These are phyloP conservation scores for Phialophora macrospora DNA, from an alignment of 2,329 filamentous ascomycete species.

Conservation along the genomic window DNA sequence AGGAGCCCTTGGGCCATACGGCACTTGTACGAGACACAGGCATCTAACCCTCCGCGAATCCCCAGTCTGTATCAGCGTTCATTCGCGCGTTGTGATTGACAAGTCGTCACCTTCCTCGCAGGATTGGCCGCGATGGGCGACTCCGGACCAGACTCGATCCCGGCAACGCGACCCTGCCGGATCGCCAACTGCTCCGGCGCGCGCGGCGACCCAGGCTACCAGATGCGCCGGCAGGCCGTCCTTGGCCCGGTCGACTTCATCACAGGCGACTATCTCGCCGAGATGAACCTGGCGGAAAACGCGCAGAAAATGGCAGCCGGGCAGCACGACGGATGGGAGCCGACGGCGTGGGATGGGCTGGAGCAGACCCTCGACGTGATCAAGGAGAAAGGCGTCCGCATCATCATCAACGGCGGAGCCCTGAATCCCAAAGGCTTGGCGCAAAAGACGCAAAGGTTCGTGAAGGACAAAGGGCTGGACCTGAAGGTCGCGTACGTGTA, in stretches of 20 bases:
- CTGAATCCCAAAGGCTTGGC: slow-evolving; percentile 61
- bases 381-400: slow-evolving; percentile 57
- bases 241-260: slow-evolving; percentile 56
- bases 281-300: slow-evolving; percentile 54
- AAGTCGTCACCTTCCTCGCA: too few species aligned
- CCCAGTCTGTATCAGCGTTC: too few species aligned
- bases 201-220: slow-evolving; percentile 44
- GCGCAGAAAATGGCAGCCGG: slow-evolving; percentile 49
- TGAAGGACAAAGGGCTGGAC: slow-evolving; percentile 44
- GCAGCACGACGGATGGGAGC: slow-evolving; percentile 52
- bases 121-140: slow-evolving; percentile 31
- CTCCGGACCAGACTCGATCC: slow-evolving; percentile 15
- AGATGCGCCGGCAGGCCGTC: slow-evolving; percentile 47
- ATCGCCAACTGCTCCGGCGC: slow-evolving; percentile 47
- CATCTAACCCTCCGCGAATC: neutral
- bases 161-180: slow-evolving; percentile 40
- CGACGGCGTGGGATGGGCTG: slow-evolving; percentile 57
- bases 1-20: neutral
- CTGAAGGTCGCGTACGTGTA: slow-evolving; percentile 53
- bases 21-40: neutral
- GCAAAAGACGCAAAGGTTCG: slow-evolving; percentile 45
- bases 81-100: neutral
- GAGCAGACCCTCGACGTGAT: slow-evolving; percentile 54
- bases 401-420: slow-evolving; percentile 63
- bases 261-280: slow-evolving; percentile 59